Evolutionary conservation across 2,329 filamentous ascomycete species (phyloP).

Genomic region (Cercospora canescens): DNA sequence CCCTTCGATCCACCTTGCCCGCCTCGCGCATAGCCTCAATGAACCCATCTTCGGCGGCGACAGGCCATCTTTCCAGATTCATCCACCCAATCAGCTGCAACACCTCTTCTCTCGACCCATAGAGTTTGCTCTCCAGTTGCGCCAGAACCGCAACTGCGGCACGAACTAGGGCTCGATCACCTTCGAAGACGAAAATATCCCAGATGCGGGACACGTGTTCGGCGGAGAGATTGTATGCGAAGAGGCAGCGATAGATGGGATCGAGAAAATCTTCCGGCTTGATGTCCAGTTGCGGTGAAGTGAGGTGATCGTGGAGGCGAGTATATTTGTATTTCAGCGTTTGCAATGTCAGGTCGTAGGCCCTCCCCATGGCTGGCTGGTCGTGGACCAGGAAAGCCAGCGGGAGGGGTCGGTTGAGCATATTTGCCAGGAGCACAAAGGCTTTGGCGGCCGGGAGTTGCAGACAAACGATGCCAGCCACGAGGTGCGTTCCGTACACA

Average conservation of each 20-base stretch:
- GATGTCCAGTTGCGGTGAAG: slow-evolving; percentile 38
- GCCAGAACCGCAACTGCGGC: slow-evolving; percentile 68
- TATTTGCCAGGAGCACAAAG: slow-evolving; percentile 73
- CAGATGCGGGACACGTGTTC: slow-evolving; percentile 66
- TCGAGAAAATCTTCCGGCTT: slow-evolving; percentile 40
- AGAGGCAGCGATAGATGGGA: slow-evolving; percentile 35
- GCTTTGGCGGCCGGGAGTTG: slow-evolving; percentile 65
- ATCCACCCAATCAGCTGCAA: slow-evolving; percentile 46
- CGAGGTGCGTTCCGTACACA: slow-evolving; percentile 70
- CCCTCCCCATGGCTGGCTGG: slow-evolving; percentile 64
- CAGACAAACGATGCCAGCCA: slow-evolving; percentile 71
- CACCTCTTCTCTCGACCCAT: slow-evolving; percentile 46
- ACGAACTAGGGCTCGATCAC: slow-evolving; percentile 69
- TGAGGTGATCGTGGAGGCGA: slow-evolving; percentile 64
- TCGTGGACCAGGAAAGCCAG: slow-evolving; percentile 75
- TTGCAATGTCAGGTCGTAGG: slow-evolving; percentile 68
- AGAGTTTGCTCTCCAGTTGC: slow-evolving; percentile 52
- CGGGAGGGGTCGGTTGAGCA: slow-evolving; percentile 73
- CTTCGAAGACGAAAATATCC: slow-evolving; percentile 83
- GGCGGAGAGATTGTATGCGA: slow-evolving; percentile 35
- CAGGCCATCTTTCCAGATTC: slow-evolving; percentile 33
- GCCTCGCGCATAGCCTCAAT: slow-evolving; percentile 39
- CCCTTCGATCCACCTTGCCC: slow-evolving; percentile 36
- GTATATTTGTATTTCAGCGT: slow-evolving; percentile 66
- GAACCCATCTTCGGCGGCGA: slow-evolving; percentile 44